A percentile compares a stretch with the other conserved stretches of the same genome.
phyloP scores from a whole-genome alignment of 805 yeast species.

The Candida berthetii region DNA sequence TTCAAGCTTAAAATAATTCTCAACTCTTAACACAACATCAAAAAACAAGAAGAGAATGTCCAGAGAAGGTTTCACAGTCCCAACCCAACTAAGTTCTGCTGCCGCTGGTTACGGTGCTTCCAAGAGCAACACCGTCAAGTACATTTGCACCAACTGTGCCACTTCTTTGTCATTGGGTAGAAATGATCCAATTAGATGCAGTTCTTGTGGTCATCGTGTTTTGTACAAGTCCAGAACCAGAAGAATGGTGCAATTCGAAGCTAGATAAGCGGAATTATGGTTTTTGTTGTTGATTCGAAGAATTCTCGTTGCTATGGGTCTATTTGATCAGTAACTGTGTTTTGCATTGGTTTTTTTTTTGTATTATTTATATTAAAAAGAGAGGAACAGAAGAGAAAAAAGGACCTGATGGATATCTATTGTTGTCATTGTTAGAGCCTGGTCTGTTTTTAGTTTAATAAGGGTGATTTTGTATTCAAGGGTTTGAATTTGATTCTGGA shows the following conservation, averaged over 20 bases:
- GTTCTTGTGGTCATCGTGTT: conserved; percentile 98
- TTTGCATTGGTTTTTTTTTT: too few relatives aligned
- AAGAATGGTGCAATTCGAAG: conserved; percentile 90
- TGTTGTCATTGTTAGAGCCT: too few relatives aligned
- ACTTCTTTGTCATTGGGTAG: conserved; percentile 80
- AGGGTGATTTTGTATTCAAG: too few relatives aligned
- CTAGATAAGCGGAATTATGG: conserved; percentile 39
- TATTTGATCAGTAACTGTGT: too few relatives aligned
- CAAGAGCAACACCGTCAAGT: conserved; percentile 80
- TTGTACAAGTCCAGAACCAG: conserved; percentile 95
- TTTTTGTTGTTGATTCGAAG: not conserved
- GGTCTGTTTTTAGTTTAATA: too few relatives aligned
- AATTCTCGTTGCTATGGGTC: too few relatives aligned
- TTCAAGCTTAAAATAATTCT: too few relatives aligned
- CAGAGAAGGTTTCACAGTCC: conserved; percentile 86
- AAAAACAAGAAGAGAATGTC: conserved; percentile 24
- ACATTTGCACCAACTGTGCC: conserved; percentile 96
- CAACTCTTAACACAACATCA: too few relatives aligned
- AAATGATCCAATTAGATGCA: conserved; percentile 96
- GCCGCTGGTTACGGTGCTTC: conserved; percentile 68
- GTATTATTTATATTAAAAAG: too few relatives aligned
- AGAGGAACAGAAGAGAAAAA: too few relatives aligned
- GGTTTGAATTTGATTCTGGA: too few relatives aligned
- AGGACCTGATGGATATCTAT: too few relatives aligned
- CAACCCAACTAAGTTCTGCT: conserved; percentile 72